Base-by-base conservation (phyloP, 768 basidiomycete species). In the Lepiota brunneoincarnata region DNA sequence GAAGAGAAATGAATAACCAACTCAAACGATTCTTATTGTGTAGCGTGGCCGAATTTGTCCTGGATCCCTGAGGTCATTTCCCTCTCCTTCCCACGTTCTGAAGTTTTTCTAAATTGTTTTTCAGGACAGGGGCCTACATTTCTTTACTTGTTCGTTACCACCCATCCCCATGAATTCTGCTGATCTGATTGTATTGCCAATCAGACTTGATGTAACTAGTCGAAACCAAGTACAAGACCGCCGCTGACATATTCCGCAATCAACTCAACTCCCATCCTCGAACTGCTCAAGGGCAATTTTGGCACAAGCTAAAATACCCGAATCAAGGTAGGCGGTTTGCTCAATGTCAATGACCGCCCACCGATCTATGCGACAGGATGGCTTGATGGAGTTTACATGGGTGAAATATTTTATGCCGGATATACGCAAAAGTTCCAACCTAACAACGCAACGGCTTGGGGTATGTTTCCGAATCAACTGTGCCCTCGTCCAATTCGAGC, bases 381-480 rank as follows among this genome's bases (percentile, higher is more conserved):
- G 74, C 66, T 76, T 10, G 74, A 76, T 52, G 75, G 76, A 3
- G 67, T 76, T 9, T 78, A 77, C 62, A 77, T 78, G 75, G 75
- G 73, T 11, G 73, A 74, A 21, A 59, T 75, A 1, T 77, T 76
- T 60, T 76, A 78, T 57, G 70, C 75, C 1, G 62, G 67, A 48
- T 78, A 77, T 59, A 73, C 70, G 1, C 56, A 67, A 18, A 55
- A 48, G 20, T 71, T 76, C 56, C 68, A 77, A 42, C 56, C 64
- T 1, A 58, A 47, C 15, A 76, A 76, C 52, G 36, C 51, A 6
- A 70, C 72, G 6, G 75, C 75, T 4, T 77, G 72, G 71, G 61
- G 73, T 73, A 55, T 7, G 69, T 67, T 12, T 6, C 35, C 7
- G n/a, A 34, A 37, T 43, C 5, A 3, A 1, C 14, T 12, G 6